A percentile compares a stretch with the other conserved stretches of the same genome.
Evolutionary conservation across 2,329 filamentous ascomycete species (phyloP).

Genomic region (Trichoderma sp.): DNA sequence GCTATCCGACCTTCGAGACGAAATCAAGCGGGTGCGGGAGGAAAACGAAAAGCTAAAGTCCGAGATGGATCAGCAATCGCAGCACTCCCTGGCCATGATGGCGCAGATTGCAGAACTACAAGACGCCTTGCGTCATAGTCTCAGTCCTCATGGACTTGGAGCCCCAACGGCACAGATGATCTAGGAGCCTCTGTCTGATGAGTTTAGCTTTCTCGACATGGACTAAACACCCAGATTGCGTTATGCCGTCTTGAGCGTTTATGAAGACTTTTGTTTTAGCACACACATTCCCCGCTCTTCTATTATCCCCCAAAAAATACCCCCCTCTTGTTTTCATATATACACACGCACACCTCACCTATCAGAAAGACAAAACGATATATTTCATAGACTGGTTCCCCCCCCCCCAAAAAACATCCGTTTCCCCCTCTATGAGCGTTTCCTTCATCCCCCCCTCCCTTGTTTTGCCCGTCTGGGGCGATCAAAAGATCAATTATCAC

Average conservation of each 20-base stretch:
- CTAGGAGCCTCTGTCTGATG: slow-evolving; percentile 25
- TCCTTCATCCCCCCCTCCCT: not conserved
- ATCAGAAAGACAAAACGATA: not conserved
- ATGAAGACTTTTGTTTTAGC: not conserved
- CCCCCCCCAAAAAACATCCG: too few species aligned
- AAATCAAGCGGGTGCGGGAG: slow-evolving; percentile 63
- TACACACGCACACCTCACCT: not conserved
- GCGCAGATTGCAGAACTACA: slow-evolving; percentile 47
- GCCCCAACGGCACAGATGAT: slow-evolving; percentile 44
- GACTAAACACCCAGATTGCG: not conserved
- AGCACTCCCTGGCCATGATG: slow-evolving; percentile 47
- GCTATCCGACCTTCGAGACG: slow-evolving; percentile 56
- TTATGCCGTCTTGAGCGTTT: not conserved
- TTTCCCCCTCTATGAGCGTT: not conserved
- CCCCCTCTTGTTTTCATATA: not conserved
- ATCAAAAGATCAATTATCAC: not conserved
- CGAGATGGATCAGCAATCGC: slow-evolving; percentile 48
- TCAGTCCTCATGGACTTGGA: slow-evolving; percentile 32
- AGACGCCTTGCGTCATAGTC: slow-evolving; percentile 38
- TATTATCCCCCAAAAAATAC: not conserved
- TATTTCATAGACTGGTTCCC: slow-evolving; percentile 11
- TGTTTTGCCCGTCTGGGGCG: not conserved
- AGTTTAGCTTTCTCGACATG: not conserved
- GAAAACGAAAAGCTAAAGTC: slow-evolving; percentile 60
- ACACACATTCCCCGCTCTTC: not conserved